Conservation (phyloP, 805 yeast genomes). For the Ogataea polymorpha region DNA sequence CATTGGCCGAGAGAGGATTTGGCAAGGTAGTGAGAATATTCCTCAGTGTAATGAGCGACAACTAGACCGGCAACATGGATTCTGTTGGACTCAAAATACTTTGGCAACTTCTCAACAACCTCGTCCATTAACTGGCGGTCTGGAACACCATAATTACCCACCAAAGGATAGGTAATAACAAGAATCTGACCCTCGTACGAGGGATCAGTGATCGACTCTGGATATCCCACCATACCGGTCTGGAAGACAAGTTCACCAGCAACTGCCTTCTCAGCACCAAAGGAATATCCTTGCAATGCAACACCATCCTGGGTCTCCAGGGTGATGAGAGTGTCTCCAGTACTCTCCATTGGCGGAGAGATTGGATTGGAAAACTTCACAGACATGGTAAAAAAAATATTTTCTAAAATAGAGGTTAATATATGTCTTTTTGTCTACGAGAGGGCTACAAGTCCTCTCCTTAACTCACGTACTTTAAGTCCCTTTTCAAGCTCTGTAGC, state of each 20-base stretch:
- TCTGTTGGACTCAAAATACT: conserved; percentile 86
- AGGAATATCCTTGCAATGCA: conserved; percentile 90
- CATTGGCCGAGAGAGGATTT: conserved; percentile 88
- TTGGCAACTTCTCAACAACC: conserved; percentile 71
- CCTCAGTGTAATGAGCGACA: conserved; percentile 95
- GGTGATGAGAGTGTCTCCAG: conserved; percentile 79
- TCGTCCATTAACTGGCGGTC: conserved; percentile 77
- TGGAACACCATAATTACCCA: conserved; percentile 99
- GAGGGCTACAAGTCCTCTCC: conserved; percentile 10
- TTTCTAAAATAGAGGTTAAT: conserved; percentile 3
- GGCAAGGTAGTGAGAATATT: conserved; percentile 92
- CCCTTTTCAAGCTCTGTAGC: conserved; percentile 13
- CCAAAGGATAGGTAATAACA: conserved; percentile 94
- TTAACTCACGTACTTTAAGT: conserved; percentile 10
- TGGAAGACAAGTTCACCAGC: conserved; percentile 99
- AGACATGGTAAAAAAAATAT: conserved; percentile 30
- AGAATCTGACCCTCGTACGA: conserved; percentile 97
- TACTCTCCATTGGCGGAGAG: conserved; percentile 83
- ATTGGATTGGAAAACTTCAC: conserved; percentile 70
- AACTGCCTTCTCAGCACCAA: conserved; percentile 84
- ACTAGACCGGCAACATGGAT: conserved; percentile 97
- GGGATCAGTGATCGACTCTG: conserved; percentile 97
- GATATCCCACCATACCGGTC: conserved; percentile 99
- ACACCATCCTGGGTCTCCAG: conserved; percentile 86
- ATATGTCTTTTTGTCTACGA: not conserved